Conservation (phyloP, 352 stramenopile species). For the Peronosclerospora sorghi region DNA sequence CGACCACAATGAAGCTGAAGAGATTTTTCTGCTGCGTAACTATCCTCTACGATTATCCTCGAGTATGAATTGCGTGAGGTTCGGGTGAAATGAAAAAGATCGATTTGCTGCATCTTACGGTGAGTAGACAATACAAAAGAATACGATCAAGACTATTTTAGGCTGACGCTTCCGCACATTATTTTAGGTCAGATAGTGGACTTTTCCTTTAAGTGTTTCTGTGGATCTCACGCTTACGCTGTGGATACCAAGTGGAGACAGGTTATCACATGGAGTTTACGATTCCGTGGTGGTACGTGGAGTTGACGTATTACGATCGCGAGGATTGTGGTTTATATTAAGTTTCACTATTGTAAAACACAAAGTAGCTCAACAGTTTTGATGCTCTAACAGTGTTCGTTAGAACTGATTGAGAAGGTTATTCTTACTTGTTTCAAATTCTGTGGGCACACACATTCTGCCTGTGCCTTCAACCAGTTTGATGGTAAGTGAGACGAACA, state of each 20-base stretch:
- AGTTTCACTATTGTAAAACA: too few species aligned
- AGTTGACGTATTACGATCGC: too few species aligned
- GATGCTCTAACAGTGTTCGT: not conserved
- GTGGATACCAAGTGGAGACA: too few species aligned
- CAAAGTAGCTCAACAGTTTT: too few species aligned
- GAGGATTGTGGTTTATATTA: too few species aligned
- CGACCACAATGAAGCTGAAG: constrained; percentile 89
- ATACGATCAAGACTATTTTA: not conserved
- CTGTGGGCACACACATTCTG: constrained; percentile 90
- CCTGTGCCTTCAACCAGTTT: constrained; percentile 95
- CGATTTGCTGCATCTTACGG: constrained; percentile 88
- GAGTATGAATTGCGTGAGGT: constrained; percentile 92
- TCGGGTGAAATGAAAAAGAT: constrained; percentile 93
- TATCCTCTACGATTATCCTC: constrained; percentile 94
- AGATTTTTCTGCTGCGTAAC: constrained; percentile 91
- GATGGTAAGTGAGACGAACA: constrained; percentile 78
- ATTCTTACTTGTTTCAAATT: constrained; percentile 97
- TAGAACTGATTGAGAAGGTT: constrained; percentile 92
- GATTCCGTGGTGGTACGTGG: constrained; percentile 80
- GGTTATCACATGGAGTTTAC: too few species aligned
- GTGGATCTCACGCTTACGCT: too few species aligned
- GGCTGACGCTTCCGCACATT: too few species aligned
- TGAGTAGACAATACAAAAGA: constrained; percentile 34
- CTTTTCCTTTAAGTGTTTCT: too few species aligned
- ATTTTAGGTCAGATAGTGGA: constrained; percentile 72